Evolutionary conservation across 2,329 filamentous ascomycete genomes (phyloP), one percentile per base, ranked within the genome.

Genomic region (Acrodontium crateriforme): DNA sequence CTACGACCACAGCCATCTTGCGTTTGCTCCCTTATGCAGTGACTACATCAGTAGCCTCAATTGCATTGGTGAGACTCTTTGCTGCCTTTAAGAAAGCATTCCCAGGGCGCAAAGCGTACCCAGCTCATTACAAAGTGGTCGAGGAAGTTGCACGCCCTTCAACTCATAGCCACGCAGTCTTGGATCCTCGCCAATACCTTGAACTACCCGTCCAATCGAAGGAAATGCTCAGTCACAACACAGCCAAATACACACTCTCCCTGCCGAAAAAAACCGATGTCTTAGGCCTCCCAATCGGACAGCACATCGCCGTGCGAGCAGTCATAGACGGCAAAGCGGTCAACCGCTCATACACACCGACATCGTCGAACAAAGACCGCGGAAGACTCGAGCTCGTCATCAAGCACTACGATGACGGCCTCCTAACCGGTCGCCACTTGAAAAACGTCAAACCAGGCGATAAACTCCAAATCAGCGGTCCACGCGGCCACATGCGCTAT

Each of bases 401-500:
- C 44, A 63, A 62, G 33, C 49, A 58, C 20, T 72, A 72, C 38
- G 55, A 61, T 0, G 52, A 65, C 24, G 67, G 68, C 16, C 46
- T 54, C 18, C 18, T 45, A 9, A 68, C 66, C 0, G 58, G 55
- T 2, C 49, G 52, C 9, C 66, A 70, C 40, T 56, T 72, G 2
- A 54, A 52, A 2, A 46, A 53, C 22, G 53, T 72, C 3, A 30
- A 59, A 1, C 33, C 64, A 6, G 66, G 66, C 9, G 63, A 70
- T 28, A 49, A 56, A 19, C 40, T 70, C 3, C 49, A 58, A 3
- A 61, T 72, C 42, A 58, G 67, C 9, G 69, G 68, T 0, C 67
- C 69, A 19, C 71, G 69, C 44, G 68, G 68, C 7, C 59, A 64
- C 2, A 69, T 71, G 64, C 54, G 54, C 7, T 71, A 71, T 42